Base-by-base conservation (phyloP, 192 early-diverging fungal genomes). In the Rhizoclosmatium sp. region DNA sequence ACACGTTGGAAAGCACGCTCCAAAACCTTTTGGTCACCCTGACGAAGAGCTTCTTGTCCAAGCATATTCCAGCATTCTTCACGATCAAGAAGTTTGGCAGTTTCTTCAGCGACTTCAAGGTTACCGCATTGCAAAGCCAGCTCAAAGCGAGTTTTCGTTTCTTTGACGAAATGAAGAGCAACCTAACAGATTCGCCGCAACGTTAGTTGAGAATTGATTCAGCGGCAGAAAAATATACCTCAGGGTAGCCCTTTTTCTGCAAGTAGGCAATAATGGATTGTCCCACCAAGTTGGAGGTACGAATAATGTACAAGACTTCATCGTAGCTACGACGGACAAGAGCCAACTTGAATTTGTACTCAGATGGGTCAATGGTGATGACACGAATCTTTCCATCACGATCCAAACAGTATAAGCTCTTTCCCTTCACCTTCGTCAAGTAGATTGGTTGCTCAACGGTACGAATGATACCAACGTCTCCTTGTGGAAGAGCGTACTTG, bases 181-280 rank as follows among this genome's bases (percentile, higher is more conserved):
- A 99, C 94, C 89, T 81, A 58, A 54, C 47, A 16, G 23, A 21
- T 58, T 59, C 16, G n/a, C 54, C 23, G 2, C 1, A 67, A 23
- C 19, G 59, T 23, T 46, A 47, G 4, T 59, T 40, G 14, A 70
- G 14, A 83, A 59, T 80, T 7, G 10, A 47, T 69, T 69, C 46
- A 10, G 0, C 0, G 51, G 9, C 5, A 54, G 16, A 77, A 54
- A 75, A 49, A 44, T 3, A 31, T 61, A 90, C 91, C 86, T 99
- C 98, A 0, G 98, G 96, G 82, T 98, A 98, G 0, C 98, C 98
- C 85, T 99, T 98, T 91, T 98, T 98, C 82, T 99, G 97, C 74
- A 99, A 83, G 83, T 99, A 99, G 1, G 97, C 96, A 85, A 99
- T 99, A 83, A 99, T 99, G 23, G 95, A 94, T 82, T 99, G 98